Percentiles rank a stretch among this genome's conserved stretches.
Evolutionary conservation across 305 asterid species (phyloP).

Genomic region (Caryopteris hybrid): DNA sequence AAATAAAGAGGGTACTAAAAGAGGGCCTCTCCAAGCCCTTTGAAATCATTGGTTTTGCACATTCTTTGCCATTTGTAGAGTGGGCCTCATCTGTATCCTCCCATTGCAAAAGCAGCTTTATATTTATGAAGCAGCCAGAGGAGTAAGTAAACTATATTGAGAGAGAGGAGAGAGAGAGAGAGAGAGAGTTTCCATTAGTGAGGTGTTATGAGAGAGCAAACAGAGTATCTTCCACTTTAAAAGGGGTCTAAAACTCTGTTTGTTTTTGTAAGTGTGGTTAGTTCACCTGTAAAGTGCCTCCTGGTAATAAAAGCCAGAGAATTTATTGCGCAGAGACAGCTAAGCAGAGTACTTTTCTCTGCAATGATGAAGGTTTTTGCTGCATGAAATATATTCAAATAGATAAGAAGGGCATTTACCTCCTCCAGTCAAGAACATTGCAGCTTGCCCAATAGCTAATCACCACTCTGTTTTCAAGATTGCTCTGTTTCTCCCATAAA

Average conservation of each 20-base stretch:
- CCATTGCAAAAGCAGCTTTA: constrained; percentile 49
- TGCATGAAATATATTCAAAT: constrained; percentile 24
- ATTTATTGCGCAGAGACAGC: constrained; percentile 57
- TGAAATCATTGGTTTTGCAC: constrained; percentile 54
- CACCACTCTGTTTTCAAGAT: too few relatives aligned
- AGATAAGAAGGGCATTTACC: constrained; percentile 26
- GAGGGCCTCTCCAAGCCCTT: constrained; percentile 38
- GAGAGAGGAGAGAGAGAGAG: not conserved
- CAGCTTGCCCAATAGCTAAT: constrained; percentile 21
- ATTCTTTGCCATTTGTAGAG: constrained; percentile 62
- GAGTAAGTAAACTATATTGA: constrained; percentile 34
- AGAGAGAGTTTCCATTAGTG: constrained; percentile 22
- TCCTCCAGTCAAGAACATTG: constrained; percentile 30
- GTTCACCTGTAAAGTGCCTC: constrained; percentile 51
- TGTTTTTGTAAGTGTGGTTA: constrained; percentile 28
- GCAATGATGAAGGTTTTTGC: constrained; percentile 29
- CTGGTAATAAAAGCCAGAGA: constrained; percentile 56
- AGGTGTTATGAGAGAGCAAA: constrained; percentile 34
- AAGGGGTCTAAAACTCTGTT: constrained; percentile 17
- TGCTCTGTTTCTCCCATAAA: constrained; percentile 17
- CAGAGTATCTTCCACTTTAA: constrained; percentile 32
- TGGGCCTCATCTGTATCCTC: constrained; percentile 54
- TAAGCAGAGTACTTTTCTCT: constrained; percentile 39
- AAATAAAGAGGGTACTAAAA: constrained; percentile 30
- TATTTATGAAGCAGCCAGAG: constrained; percentile 66